These are phyloP conservation scores for Penicillium paradoxum DNA, from an alignment of 495 filamentous ascomycete species.

Conservation along the genomic window DNA sequence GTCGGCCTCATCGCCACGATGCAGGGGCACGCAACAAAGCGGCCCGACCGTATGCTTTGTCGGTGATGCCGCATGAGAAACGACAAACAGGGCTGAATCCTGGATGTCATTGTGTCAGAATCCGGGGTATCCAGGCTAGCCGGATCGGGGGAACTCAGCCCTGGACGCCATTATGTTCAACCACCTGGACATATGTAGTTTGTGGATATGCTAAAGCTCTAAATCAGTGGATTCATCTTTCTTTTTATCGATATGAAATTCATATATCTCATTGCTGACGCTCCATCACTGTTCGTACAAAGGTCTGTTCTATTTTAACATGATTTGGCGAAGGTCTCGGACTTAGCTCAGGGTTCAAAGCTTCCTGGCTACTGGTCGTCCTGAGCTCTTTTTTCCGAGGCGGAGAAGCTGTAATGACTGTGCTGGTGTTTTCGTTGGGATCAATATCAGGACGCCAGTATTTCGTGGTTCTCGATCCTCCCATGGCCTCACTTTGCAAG, in stretches of 20 bases:
- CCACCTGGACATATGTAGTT: too few relatives aligned
- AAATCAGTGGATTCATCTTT: neutral
- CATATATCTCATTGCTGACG: neutral
- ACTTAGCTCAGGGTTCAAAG: constrained; percentile 7
- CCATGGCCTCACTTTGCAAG: neutral
- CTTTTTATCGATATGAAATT: neutral
- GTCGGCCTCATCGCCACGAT: neutral
- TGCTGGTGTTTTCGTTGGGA: constrained; percentile 1
- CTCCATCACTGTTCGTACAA: neutral
- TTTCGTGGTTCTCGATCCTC: neutral
- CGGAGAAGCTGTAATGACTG: constrained; percentile 4
- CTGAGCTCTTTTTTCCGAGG: neutral
- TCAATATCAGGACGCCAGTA: constrained; percentile 15
- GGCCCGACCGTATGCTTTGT: too few relatives aligned
- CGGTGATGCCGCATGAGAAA: neutral
- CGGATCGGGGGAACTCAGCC: neutral
- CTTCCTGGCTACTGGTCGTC: constrained; percentile 11
- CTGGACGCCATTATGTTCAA: neutral
- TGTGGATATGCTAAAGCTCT: neutral
- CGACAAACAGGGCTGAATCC: neutral
- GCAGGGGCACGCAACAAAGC: neutral
- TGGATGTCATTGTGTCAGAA: neutral
- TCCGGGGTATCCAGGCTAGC: neutral
- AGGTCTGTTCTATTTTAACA: constrained; percentile 9
- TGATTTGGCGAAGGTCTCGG: neutral